These are phyloP conservation scores for Gleditsia sinensis DNA, from an alignment of 306 rosid species.

Conservation along the genomic window DNA sequence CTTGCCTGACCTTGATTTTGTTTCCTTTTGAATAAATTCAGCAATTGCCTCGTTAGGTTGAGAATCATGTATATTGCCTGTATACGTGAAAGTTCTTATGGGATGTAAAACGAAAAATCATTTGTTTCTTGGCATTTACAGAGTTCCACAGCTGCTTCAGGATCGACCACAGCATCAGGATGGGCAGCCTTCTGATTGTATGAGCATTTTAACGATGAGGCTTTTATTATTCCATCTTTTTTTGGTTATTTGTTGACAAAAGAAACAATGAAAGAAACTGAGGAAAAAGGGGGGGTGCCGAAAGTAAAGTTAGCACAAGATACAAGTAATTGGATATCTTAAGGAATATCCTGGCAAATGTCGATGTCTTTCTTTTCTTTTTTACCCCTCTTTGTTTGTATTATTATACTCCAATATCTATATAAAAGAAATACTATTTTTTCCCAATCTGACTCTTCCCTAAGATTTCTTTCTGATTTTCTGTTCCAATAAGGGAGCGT, in stretches of 20 bases:
- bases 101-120: background rate
- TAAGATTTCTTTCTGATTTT: constrained; percentile 11
- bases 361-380: constrained; percentile 29
- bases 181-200: constrained; percentile 96
- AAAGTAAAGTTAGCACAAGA: constrained; percentile 41
- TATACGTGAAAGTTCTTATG: background rate
- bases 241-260: constrained; percentile 36
- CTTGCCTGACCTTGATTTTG: background rate
- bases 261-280: constrained; percentile 26
- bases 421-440: constrained; percentile 27
- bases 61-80: background rate
- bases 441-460: constrained; percentile 1
- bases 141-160: constrained; percentile 64
- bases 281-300: constrained; percentile 36
- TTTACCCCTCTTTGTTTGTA: constrained; percentile 28
- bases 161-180: constrained; percentile 79
- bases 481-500: constrained; percentile 10
- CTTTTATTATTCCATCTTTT: constrained; percentile 38
- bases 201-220: constrained; percentile 54
- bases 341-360: constrained; percentile 49
- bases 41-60: background rate
- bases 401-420: constrained; percentile 35
- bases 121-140: constrained; percentile 42
- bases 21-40: background rate
- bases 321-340: constrained; percentile 39